Conservation (phyloP, 257 asterid species). For the Voacanga thouarsii region DNA sequence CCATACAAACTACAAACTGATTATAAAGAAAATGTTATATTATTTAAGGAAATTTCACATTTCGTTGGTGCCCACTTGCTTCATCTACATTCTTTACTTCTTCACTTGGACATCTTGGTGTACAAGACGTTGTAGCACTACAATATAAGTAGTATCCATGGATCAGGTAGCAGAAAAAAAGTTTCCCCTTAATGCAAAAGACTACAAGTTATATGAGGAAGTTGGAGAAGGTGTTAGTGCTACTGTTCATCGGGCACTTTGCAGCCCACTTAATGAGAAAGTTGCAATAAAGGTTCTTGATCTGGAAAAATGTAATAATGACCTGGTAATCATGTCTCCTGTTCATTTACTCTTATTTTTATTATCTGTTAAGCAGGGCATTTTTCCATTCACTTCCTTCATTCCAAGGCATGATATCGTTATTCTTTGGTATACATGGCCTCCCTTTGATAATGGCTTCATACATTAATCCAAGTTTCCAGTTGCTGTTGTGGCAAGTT, state of each 20-base stretch:
- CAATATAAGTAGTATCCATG: slow-evolving; percentile 44
- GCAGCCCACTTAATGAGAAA: slow-evolving; percentile 67
- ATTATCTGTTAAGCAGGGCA: neutral
- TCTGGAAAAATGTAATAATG: slow-evolving; percentile 94
- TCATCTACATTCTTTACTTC: slow-evolving; percentile 19
- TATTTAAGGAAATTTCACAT: slow-evolving; percentile 29
- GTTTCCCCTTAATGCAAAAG: slow-evolving; percentile 72
- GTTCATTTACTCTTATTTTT: neutral
- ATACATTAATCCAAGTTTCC: neutral
- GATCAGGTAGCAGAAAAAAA: slow-evolving; percentile 46
- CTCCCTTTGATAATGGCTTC: neutral
- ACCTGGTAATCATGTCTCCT: slow-evolving; percentile 61
- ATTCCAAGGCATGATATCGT: neutral
- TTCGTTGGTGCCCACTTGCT: slow-evolving; percentile 20
- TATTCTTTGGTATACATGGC: too few species aligned
- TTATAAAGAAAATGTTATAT: slow-evolving; percentile 26
- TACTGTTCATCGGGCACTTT: slow-evolving; percentile 80
- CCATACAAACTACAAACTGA: slow-evolving; percentile 1
- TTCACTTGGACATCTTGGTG: slow-evolving; percentile 27
- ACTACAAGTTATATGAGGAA: slow-evolving; percentile 76
- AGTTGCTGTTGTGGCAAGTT: neutral
- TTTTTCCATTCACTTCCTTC: neutral
- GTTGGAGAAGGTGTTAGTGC: slow-evolving; percentile 99
- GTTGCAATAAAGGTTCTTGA: slow-evolving; percentile 99
- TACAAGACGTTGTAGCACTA: slow-evolving; percentile 20